Conservation (phyloP, 2,329 filamentous ascomycete species). For the Leptodontidium sp. region DNA sequence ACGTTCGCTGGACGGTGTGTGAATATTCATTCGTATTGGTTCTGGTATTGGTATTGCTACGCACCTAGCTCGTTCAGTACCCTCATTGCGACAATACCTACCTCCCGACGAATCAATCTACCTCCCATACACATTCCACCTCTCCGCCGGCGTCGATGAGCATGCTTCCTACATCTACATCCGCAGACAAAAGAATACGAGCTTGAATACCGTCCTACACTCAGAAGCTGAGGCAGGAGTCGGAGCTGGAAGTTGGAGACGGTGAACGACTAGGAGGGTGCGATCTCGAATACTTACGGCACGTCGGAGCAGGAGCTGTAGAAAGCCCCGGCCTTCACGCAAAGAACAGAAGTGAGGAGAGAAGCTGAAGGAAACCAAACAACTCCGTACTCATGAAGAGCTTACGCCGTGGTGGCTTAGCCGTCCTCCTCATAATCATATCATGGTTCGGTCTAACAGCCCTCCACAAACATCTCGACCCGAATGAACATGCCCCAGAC, state of each 20-base stretch:
- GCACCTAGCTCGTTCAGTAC: neutral
- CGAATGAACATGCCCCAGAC: slow-evolving; percentile 59
- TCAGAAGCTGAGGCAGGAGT: neutral
- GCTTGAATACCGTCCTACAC: neutral
- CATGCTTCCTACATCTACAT: slow-evolving; percentile 19
- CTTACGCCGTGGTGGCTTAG: slow-evolving; percentile 42
- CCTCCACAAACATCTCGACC: slow-evolving; percentile 65
- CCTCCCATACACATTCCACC: neutral
- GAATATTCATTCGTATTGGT: slow-evolving; percentile 11
- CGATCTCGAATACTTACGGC: neutral
- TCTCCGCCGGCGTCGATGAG: slow-evolving; percentile 28
- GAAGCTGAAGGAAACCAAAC: neutral
- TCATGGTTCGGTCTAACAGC: slow-evolving; percentile 55
- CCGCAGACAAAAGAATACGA: slow-evolving; percentile 1
- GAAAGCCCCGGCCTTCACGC: no score
- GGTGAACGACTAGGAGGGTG: neutral
- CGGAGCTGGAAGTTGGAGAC: no score
- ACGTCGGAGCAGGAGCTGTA: neutral
- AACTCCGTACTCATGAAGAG: slow-evolving; percentile 31
- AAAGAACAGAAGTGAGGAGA: neutral
- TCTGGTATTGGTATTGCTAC: neutral
- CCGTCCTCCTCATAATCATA: slow-evolving; percentile 54
- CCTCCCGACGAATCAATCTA: no score
- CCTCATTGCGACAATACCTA: neutral
- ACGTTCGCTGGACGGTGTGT: slow-evolving; percentile 26